Conservation (phyloP, 345 rosid genomes). For the Pistacia vera region DNA sequence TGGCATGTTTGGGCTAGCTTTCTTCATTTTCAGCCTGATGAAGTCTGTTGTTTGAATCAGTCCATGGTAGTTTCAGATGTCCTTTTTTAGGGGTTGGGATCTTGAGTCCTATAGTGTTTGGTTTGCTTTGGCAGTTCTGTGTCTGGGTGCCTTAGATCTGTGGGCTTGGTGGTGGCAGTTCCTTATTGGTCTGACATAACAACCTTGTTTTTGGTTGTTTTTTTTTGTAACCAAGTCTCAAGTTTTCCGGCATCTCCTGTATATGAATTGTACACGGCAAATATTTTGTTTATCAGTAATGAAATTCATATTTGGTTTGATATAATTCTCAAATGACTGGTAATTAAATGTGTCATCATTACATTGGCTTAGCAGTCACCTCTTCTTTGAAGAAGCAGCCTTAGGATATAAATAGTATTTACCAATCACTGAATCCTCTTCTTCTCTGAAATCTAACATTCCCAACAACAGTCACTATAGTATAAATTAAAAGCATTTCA, state of each 20-base stretch:
- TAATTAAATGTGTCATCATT: no score
- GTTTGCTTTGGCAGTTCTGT: conserved; percentile 33
- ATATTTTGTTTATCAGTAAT: background rate
- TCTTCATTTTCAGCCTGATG: conserved; percentile 22
- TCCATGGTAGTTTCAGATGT: conserved; percentile 19
- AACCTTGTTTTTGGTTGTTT: conserved; percentile 21
- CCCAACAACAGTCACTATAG: no score
- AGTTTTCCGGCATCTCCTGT: conserved; percentile 28
- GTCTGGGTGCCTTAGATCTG: conserved; percentile 21
- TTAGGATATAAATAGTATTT: no score
- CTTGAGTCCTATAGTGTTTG: background rate
- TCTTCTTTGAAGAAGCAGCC: background rate
- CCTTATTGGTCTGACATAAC: conserved; percentile 18
- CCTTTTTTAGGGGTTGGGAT: background rate
- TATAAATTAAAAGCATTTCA: no score
- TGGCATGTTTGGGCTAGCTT: conserved; percentile 23
- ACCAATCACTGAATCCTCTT: background rate
- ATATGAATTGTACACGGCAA: conserved; percentile 30
- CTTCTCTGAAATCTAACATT: no score
- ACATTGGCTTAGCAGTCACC: no score
- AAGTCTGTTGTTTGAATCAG: conserved; percentile 28
- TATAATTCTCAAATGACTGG: no score
- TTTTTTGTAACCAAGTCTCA: conserved; percentile 20
- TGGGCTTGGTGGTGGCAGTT: conserved; percentile 28
- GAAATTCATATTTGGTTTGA: no score